Evolutionary conservation across 257 asterid species (phyloP).

Genomic region (Vinca minor): DNA sequence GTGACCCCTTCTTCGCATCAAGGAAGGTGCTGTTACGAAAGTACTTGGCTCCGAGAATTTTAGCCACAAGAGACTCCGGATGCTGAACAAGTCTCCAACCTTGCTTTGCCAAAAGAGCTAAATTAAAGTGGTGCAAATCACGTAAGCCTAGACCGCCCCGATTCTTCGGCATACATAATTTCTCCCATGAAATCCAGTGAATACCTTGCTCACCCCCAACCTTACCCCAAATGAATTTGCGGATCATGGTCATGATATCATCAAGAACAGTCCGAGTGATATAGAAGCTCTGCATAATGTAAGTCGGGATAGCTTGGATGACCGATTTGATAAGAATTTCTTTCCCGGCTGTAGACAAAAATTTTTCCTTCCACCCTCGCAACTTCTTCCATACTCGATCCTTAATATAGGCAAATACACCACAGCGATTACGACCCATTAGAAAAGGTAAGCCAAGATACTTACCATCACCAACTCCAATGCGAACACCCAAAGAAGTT

Average conservation of each 20-base stretch:
- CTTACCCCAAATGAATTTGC: too few relatives aligned
- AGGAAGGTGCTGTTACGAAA: not conserved
- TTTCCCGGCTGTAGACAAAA: not conserved
- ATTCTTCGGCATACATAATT: not conserved
- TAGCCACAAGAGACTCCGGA: not conserved
- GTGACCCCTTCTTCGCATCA: too few relatives aligned
- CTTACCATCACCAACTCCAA: not conserved
- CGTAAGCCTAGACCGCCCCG: not conserved
- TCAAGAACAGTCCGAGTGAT: too few relatives aligned
- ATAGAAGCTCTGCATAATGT: too few relatives aligned
- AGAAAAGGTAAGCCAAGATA: not conserved
- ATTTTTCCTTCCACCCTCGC: not conserved
- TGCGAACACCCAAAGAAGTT: not conserved
- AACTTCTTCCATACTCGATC: too few relatives aligned
- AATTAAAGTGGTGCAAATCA: not conserved
- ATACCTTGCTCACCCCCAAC: not conserved
- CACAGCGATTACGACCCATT: not conserved
- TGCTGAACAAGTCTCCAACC: not conserved
- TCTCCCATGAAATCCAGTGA: too few relatives aligned
- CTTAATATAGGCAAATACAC: too few relatives aligned
- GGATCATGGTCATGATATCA: too few relatives aligned
- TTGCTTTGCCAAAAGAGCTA: too few relatives aligned
- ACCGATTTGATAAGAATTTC: too few relatives aligned
- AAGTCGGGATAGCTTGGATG: too few relatives aligned
- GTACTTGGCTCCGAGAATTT: not conserved